Percentiles rank a stretch among this genome's conserved stretches.
Conservation (phyloP, 257 asterid genomes). For the Penstemon eatonii region DNA sequence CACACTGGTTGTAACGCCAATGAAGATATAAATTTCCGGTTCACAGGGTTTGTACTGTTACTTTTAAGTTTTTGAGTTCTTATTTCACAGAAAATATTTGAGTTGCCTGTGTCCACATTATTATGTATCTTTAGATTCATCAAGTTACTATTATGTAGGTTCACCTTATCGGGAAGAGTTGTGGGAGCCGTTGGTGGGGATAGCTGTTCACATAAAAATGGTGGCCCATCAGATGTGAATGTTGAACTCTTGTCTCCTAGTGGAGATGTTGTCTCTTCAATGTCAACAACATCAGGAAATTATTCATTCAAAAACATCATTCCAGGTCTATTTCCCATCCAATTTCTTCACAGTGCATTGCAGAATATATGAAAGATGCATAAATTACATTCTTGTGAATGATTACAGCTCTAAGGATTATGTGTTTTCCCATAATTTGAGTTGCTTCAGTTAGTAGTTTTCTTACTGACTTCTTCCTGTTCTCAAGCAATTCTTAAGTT, state of each 20-base stretch:
- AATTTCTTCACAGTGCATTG: conserved; percentile 26
- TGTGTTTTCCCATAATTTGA: background rate
- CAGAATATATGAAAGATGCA: conserved; percentile 16
- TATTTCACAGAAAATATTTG: conserved; percentile 19
- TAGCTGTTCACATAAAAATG: conserved; percentile 61
- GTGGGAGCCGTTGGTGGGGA: conserved; percentile 85
- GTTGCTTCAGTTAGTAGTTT: conserved; percentile 15
- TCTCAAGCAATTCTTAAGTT: conserved; percentile 13
- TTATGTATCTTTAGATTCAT: conserved; percentile 28
- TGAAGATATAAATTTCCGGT: conserved; percentile 87
- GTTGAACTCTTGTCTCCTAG: conserved; percentile 71
- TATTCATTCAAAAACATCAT: conserved; percentile 65
- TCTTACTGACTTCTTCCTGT: conserved; percentile 1
- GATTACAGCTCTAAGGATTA: conserved; percentile 18
- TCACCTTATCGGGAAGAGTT: conserved; percentile 73
- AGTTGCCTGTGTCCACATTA: conserved; percentile 27
- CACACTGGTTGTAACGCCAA: conserved; percentile 86
- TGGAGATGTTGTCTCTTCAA: conserved; percentile 73
- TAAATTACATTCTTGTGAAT: conserved; percentile 17
- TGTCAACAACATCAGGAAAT: conserved; percentile 73
- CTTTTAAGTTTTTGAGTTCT: conserved; percentile 21
- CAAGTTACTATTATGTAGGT: conserved; percentile 50
- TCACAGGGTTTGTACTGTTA: conserved; percentile 68
- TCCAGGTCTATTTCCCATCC: conserved; percentile 60
- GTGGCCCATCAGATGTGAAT: conserved; percentile 83